Base-by-base conservation (phyloP, 495 filamentous ascomycete species). In the Tuber umbilicatum region DNA sequence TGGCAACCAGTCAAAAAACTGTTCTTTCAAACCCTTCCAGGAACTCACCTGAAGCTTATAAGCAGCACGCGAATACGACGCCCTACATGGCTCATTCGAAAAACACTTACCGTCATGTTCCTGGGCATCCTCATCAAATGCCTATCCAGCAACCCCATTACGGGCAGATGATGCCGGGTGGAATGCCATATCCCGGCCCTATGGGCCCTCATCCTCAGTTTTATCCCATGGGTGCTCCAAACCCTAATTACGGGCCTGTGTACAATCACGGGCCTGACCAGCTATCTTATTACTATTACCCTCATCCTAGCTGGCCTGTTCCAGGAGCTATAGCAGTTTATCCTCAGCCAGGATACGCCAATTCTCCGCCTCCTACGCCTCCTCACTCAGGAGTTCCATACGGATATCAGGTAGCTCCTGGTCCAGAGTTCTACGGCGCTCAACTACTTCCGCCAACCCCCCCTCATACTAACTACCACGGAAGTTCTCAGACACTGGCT, bases 231-330 rank as follows among this genome's bases (percentile, higher is more conserved):
- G 68, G 75, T 55, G 41, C 71, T 45, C 73, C 71, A 37, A 72
- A 77, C 38, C 72, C 77, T 31, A 42, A 70, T 14, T 81, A 81
- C 27, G 75, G 80, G 12, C 80, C 78, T 12, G 67, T 76, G 19
- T 81, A 81, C 60, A 75, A 70, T 67, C 70, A 68, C 27, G 75
- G 75, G 31, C 70, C 72, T n/a, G 73, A 79, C 45, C 72, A 74
- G 31, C 75, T 75, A 40, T 67, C 72, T n/a, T 78, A 75, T 47
- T 74, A 82, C 69, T 75, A 76, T 67, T 76, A 76, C 75, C 74
- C 72, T 31, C 73, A 76, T 40, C 74, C 80, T 82, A 70, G 74
- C 74, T 70, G 85, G 91, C 41, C 86, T 88, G 74, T 81, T 10
- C 79, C 80, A 38, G 75, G 68, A n/a, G 79, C 79, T 39, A 74